phyloP scores from a whole-genome alignment of 352 stramenopile genomes.

The Phytophthora tubulina region DNA sequence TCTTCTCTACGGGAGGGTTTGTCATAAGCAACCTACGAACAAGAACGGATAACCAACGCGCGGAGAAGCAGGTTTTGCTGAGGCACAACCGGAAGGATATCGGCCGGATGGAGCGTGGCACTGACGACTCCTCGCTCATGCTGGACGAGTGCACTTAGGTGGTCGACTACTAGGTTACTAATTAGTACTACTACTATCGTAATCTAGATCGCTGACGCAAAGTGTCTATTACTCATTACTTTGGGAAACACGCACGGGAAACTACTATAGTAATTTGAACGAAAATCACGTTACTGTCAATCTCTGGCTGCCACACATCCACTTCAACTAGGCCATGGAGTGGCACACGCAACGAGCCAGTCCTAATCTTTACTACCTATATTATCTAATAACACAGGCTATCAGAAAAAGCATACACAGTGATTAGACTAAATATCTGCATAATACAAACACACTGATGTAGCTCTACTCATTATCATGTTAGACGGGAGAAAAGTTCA shows the following conservation, averaged over 20 bases:
- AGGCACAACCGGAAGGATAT: neutral
- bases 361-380: neutral
- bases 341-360: neutral
- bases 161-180: neutral
- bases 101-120: neutral
- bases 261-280: neutral
- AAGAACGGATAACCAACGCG: neutral
- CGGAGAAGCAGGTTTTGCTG: conserved; percentile 1
- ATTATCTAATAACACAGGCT: neutral
- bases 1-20: neutral
- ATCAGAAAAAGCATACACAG: neutral
- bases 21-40: neutral
- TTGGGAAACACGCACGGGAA: neutral
- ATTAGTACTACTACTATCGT: neutral
- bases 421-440: too few species aligned
- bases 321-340: neutral
- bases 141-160: too few species aligned
- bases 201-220: too few species aligned
- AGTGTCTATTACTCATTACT: neutral
- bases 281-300: neutral
- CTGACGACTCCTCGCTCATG: too few species aligned
- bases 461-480: neutral
- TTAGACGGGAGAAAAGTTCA: conserved; percentile 9
- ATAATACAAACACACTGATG: too few species aligned
- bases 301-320: neutral